Evolutionary conservation across 2,329 filamentous ascomycete genomes (phyloP), one percentile per base, ranked within the genome.

Genomic region (Penicillium polonicum): DNA sequence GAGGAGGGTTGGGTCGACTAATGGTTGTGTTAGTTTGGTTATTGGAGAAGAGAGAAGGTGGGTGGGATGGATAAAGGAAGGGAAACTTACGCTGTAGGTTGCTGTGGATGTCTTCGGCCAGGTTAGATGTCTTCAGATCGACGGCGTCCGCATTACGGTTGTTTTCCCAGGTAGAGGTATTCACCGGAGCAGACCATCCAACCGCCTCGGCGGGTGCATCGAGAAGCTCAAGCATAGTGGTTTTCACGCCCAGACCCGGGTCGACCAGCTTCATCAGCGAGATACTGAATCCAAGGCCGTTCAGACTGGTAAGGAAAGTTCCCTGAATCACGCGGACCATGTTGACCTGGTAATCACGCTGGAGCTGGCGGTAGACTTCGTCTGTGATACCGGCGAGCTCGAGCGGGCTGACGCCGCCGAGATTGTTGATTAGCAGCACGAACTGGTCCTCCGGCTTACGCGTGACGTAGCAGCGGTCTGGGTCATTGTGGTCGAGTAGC

Each of bases 221-320:
- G 10, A 91, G 76, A 41, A 90, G 78, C 58, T 88, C 82, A 9
- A 90, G 73, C 74, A 89, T 81, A 1, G 82, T 81, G 55, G 77
- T 79, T 10, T 82, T 80, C 17, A 72, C 52, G 5, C 81, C 80
- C 15, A 85, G 73, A 10, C 83, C 85, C 1, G 84, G 85, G 61
- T 88, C 84, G 7, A 78, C 77, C 9, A 88, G 76, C 69, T 84
- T 87, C 35, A 90, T 76, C 13, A 90, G 69, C 4, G 86, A 87
- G 55, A 89, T 83, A 60, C 85, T 88, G 75, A 91, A 90, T 5
- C 88, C 88, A 8, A 88, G 78, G 1, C 86, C 87, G 63, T 91
- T 89, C 60, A 91, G 73, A 61, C 86, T 88, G 19, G 88, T 90
- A 81, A 90, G 86, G 75, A 86, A 90, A 0, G 86, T 88, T 12